phyloP scores from a whole-genome alignment of 495 filamentous ascomycete genomes.

The Immersiella caudata region DNA sequence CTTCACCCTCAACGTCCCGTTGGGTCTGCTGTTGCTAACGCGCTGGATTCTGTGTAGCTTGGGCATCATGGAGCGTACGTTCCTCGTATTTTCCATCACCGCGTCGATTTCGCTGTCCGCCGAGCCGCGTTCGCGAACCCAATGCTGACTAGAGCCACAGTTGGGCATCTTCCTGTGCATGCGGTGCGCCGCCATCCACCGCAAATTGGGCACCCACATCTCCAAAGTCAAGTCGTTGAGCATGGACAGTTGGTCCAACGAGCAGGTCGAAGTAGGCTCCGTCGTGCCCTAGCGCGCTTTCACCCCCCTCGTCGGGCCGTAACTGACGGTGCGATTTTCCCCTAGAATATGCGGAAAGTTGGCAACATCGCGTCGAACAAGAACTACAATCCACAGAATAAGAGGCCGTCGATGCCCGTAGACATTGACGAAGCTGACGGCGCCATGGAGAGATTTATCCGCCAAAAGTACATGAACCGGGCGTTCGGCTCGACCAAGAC shows the following conservation, averaged over 20 bases:
- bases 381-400: slow-evolving; percentile 81
- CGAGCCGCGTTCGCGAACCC: slow-evolving; percentile 6
- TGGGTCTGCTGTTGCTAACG: slow-evolving; percentile 26
- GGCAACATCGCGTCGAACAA: slow-evolving; percentile 86
- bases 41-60: slow-evolving; percentile 60
- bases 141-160: slow-evolving; percentile 48
- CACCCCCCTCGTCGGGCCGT: background rate
- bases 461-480: slow-evolving; percentile 82
- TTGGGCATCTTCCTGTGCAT: slow-evolving; percentile 96
- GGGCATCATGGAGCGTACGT: slow-evolving; percentile 98
- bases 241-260: slow-evolving; percentile 94
- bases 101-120: background rate
- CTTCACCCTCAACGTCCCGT: slow-evolving; percentile 16
- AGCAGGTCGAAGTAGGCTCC: slow-evolving; percentile 85
- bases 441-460: slow-evolving; percentile 90
- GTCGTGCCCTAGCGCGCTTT: slow-evolving; percentile 7
- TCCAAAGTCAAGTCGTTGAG: slow-evolving; percentile 98
- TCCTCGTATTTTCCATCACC: background rate
- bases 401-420: slow-evolving; percentile 77
- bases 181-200: slow-evolving; percentile 93
- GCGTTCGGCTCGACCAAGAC: slow-evolving; percentile 39
- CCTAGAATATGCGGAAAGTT: slow-evolving; percentile 85
- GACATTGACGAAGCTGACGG: slow-evolving; percentile 90
- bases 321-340: slow-evolving; percentile 18
- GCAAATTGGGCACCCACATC: slow-evolving; percentile 95